Evolutionary conservation across 768 basidiomycete species (phyloP).

Genomic region (Lentinula sp.): DNA sequence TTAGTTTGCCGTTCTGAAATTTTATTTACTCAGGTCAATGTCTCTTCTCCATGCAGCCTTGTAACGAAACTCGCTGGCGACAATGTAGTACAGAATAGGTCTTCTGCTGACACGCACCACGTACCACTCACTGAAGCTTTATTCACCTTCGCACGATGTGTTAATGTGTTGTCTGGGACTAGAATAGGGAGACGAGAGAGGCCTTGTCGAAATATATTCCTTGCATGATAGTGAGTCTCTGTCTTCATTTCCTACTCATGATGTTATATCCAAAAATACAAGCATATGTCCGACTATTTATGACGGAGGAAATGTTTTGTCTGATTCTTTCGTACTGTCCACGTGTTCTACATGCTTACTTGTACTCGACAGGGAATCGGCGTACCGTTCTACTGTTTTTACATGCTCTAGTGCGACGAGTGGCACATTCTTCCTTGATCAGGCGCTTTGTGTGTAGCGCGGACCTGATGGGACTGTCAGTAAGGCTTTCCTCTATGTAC

Average conservation of each 20-base stretch:
- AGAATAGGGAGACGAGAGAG: neutral
- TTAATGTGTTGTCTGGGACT: neutral
- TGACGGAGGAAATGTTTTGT: slow-evolving; percentile 41
- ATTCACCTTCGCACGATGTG: neutral
- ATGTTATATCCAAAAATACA: slow-evolving; percentile 49
- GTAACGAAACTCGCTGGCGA: slow-evolving; percentile 31
- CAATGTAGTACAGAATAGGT: slow-evolving; percentile 25
- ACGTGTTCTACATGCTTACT: neutral
- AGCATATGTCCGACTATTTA: slow-evolving; percentile 69
- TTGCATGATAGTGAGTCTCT: neutral
- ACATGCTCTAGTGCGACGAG: too few relatives aligned
- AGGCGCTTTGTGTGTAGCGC: too few relatives aligned
- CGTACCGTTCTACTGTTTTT: too few relatives aligned
- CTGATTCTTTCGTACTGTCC: slow-evolving; percentile 1
- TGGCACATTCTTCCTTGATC: too few relatives aligned
- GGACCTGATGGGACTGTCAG: too few relatives aligned
- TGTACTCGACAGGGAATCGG: neutral
- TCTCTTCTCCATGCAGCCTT: slow-evolving; percentile 10
- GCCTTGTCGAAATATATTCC: neutral
- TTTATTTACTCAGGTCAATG: slow-evolving; percentile 8
- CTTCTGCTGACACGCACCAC: slow-evolving; percentile 36
- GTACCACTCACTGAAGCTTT: slow-evolving; percentile 34
- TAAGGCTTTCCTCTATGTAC: too few relatives aligned
- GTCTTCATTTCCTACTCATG: slow-evolving; percentile 25
- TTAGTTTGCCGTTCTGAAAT: slow-evolving; percentile 5